Evolutionary conservation across 768 basidiomycete genomes (phyloP).

Genomic region (Lenzites betulinus): DNA sequence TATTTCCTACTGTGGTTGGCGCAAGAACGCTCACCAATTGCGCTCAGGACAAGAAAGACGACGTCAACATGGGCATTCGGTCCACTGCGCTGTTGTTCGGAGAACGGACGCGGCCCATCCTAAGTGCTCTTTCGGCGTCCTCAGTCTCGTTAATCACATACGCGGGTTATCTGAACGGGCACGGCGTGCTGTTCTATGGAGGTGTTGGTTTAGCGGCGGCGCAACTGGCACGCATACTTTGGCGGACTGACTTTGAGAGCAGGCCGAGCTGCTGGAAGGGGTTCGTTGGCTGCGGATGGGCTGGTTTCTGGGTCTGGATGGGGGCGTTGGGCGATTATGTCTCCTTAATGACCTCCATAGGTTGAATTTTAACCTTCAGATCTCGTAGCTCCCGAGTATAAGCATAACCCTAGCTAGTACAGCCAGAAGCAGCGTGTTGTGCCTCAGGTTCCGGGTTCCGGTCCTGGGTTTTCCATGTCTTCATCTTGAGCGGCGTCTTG

Average conservation of each 20-base stretch:
- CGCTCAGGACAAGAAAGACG: slow-evolving; percentile 86
- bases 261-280: slow-evolving; percentile 87
- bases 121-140: slow-evolving; percentile 70
- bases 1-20: background rate
- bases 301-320: slow-evolving; percentile 86
- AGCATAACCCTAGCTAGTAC: too few species aligned
- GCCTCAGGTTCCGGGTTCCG: too few species aligned
- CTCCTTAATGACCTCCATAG: slow-evolving; percentile 20
- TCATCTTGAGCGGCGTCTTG: too few species aligned
- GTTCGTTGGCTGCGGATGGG: slow-evolving; percentile 86
- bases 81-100: slow-evolving; percentile 95
- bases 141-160: slow-evolving; percentile 74
- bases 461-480: too few species aligned
- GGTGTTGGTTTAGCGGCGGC: slow-evolving; percentile 71
- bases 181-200: slow-evolving; percentile 77
- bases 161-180: slow-evolving; percentile 79
- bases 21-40: background rate
- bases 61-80: slow-evolving; percentile 83
- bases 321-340: slow-evolving; percentile 75
- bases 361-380: too few species aligned
- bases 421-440: too few species aligned
- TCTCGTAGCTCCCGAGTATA: too few species aligned
- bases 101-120: slow-evolving; percentile 69
- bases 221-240: slow-evolving; percentile 79
- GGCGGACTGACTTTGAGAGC: slow-evolving; percentile 71